phyloP scores from a whole-genome alignment of 1,284 basidiomycete species.

The Cystobasidium slooffiae region DNA sequence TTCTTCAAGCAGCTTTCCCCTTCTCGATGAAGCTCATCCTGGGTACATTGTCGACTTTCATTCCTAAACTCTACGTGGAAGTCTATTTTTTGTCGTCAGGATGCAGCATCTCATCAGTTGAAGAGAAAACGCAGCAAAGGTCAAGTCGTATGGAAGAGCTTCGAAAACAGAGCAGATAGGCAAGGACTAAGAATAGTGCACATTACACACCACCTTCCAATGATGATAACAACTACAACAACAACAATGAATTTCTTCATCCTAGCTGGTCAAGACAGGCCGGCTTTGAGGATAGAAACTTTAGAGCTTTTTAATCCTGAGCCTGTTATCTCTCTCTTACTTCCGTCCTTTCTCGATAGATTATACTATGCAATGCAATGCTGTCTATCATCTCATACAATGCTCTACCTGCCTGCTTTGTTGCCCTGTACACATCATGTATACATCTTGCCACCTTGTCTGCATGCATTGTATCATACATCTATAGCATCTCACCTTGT shows the following conservation, averaged over 20 bases:
- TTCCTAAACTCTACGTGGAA: constrained; percentile 28
- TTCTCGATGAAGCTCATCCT: background rate
- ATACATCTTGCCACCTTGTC: constrained; percentile 20
- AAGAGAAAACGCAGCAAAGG: background rate
- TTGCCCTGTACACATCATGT: background rate
- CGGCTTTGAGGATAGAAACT: constrained; percentile 31
- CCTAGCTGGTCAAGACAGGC: constrained; percentile 22
- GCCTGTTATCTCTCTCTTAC: background rate
- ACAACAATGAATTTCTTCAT: constrained; percentile 43
- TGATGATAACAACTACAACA: constrained; percentile 36
- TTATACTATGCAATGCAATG: background rate
- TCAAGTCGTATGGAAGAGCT: background rate
- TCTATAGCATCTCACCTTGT: background rate
- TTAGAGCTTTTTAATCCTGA: constrained; percentile 43
- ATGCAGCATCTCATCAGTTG: background rate
- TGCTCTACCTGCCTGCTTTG: background rate
- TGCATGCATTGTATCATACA: background rate
- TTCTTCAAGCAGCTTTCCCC: background rate
- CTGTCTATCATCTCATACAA: background rate
- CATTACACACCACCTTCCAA: constrained; percentile 11
- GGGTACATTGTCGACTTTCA: background rate
- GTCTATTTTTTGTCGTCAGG: background rate
- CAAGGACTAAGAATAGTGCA: background rate
- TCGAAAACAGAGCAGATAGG: background rate
- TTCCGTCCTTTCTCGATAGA: background rate